Conservation (phyloP, 2,329 filamentous ascomycete genomes). For the Escovopsis weberi region DNA sequence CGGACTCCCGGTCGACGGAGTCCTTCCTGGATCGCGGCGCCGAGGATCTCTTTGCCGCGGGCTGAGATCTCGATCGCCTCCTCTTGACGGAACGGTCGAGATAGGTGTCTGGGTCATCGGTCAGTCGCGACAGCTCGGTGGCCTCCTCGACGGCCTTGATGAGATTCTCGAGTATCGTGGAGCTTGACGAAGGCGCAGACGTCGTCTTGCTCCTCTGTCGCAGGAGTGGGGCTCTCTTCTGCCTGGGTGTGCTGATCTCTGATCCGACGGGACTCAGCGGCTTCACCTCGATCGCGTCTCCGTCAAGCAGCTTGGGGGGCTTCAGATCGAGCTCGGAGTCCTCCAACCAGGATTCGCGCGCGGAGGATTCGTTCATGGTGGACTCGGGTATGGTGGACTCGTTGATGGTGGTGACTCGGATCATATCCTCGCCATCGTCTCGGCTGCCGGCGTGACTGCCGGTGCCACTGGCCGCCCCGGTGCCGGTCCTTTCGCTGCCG, state of each 20-base stretch:
- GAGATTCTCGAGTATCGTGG: slow-evolving; percentile 10
- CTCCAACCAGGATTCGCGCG: neutral
- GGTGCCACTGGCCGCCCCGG: no score
- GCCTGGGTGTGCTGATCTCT: slow-evolving; percentile 10
- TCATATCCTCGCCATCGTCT: slow-evolving; percentile 2
- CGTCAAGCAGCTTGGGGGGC: slow-evolving; percentile 6
- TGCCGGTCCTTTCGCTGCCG: no score
- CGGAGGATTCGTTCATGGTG: slow-evolving; percentile 4
- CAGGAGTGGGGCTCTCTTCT: slow-evolving; percentile 9
- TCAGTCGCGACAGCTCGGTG: slow-evolving; percentile 12
- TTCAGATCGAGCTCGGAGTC: slow-evolving; percentile 1
- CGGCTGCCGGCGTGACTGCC: no score
- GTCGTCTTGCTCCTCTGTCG: slow-evolving; percentile 16
- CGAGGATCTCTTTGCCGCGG: slow-evolving; percentile 14
- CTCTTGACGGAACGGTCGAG: slow-evolving; percentile 25
- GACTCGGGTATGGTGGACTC: neutral
- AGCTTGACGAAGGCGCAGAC: slow-evolving; percentile 10
- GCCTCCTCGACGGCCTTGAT: slow-evolving; percentile 15
- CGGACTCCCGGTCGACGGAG: slow-evolving; percentile 15
- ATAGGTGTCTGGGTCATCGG: slow-evolving; percentile 23
- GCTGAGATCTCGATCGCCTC: slow-evolving; percentile 14
- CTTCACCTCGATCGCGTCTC: slow-evolving; percentile 18
- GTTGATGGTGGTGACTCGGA: slow-evolving; percentile 15
- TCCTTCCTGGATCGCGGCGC: slow-evolving; percentile 7
- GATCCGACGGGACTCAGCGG: slow-evolving; percentile 14